Percentiles rank a stretch among this genome's conserved stretches.
phyloP scores from a whole-genome alignment of 176 grass and related monocot genomes.

The Juncus effusus region DNA sequence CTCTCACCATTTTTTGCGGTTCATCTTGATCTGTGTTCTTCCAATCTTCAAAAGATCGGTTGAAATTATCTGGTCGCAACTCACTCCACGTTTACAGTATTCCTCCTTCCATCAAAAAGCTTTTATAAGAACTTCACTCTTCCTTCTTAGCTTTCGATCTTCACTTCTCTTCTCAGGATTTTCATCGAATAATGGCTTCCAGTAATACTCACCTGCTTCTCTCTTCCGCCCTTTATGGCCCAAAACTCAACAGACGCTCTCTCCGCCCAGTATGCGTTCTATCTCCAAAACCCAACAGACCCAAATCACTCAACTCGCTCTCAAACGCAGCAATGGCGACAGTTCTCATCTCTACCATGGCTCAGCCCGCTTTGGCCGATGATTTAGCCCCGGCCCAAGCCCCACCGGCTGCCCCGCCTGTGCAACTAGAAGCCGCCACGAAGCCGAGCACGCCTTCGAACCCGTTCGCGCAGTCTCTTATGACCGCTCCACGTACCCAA shows the following conservation, averaged over 20 bases:
- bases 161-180: constrained; percentile 28
- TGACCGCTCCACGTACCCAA: constrained; percentile 53
- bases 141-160: neutral
- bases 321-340: constrained; percentile 34
- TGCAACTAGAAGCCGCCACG: constrained; percentile 50
- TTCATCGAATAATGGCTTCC: constrained; percentile 40
- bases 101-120: constrained; percentile 1
- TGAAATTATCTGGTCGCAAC: constrained; percentile 5
- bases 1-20: constrained; percentile 16
- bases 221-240: constrained; percentile 48
- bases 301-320: constrained; percentile 38
- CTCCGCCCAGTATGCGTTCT: constrained; percentile 37
- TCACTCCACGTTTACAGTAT: constrained; percentile 40
- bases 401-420: neutral
- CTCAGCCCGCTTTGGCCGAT: constrained; percentile 47
- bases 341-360: constrained; percentile 33
- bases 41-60: constrained; percentile 28
- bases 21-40: neutral
- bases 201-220: constrained; percentile 52
- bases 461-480: constrained; percentile 58
- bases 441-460: constrained; percentile 43
- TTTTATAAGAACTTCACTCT: constrained; percentile 5
- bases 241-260: constrained; percentile 36
- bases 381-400: constrained; percentile 26
- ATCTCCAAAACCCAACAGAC: constrained; percentile 11